Percentiles rank a stretch among this genome's conserved stretches.
phyloP scores from a whole-genome alignment of 2,329 filamentous ascomycete species.

The Tricladium varicosporioides region DNA sequence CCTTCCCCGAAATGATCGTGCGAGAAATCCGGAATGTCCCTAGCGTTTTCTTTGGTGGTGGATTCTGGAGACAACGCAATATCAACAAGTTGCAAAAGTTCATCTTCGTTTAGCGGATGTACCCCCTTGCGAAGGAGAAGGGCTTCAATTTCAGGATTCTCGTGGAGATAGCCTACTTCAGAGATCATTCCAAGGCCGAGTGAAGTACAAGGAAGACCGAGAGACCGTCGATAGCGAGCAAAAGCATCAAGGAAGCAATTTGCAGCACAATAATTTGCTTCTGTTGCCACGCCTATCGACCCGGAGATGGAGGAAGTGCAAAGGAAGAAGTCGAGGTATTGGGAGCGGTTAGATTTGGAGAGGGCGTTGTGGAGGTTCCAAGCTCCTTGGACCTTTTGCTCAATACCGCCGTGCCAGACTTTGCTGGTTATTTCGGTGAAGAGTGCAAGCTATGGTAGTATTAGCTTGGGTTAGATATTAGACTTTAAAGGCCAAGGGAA shows the following conservation, averaged over 20 bases:
- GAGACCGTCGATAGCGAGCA: conserved; percentile 4
- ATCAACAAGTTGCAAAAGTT: conserved; percentile 13
- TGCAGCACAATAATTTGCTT: conserved; percentile 2
- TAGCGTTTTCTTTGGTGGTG: conserved; percentile 32
- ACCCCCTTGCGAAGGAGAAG: conserved; percentile 37
- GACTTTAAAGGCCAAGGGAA: too few relatives aligned
- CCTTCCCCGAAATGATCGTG: background rate
- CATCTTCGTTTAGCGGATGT: conserved; percentile 31
- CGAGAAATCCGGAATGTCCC: background rate
- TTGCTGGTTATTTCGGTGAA: conserved; percentile 1
- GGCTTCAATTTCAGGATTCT: conserved; percentile 37
- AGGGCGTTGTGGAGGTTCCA: conserved; percentile 14
- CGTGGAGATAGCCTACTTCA: conserved; percentile 31
- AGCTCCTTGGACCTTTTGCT: conserved; percentile 6
- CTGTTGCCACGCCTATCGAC: background rate
- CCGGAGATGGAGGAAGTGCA: background rate
- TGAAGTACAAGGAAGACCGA: conserved; percentile 7
- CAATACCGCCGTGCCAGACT: conserved; percentile 4
- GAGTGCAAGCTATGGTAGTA: conserved; percentile 17
- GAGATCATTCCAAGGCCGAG: conserved; percentile 18
- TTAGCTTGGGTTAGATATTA: too few relatives aligned
- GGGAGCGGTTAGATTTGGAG: background rate
- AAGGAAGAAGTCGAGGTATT: conserved; percentile 36
- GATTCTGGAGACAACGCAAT: conserved; percentile 20
- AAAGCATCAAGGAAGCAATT: conserved; percentile 12